Evolutionary conservation across 2,329 filamentous ascomycete species (phyloP), one percentile per base, ranked within the genome.

Genomic region (Drechmeria coniospora): DNA sequence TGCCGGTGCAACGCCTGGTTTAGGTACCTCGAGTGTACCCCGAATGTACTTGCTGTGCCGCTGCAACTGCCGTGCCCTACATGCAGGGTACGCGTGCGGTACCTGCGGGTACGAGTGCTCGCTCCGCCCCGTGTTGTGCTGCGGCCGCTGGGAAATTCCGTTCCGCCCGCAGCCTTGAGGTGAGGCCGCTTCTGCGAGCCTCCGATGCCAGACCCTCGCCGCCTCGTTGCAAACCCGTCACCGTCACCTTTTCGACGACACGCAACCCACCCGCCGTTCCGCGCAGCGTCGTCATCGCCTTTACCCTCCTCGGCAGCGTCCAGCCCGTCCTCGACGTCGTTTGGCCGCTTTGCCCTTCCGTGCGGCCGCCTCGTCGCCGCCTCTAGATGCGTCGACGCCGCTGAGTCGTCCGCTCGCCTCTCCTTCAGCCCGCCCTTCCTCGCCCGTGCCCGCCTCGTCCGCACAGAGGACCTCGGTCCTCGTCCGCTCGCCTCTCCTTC

Each of bases 401-500:
- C 26, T 28, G 26, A 28, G 13, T n/a, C 15, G n/a, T n/a, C 15
- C 14, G 21, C 26, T 4, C 17, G 15, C 14, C 20, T 8, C 12
- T 15, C 14, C 20, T 11, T 20, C 18, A 7, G 7, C 18, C 18
- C 18, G 6, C 18, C 10, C 18, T 10, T 10, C 18, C 18, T 6
- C 18, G 18, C 18, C 6, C 18, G 18, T 10, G 18, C 6, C 18
- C 10, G 7, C 7, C 18, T 20, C 18, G 18, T 20, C 18, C 18
- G n/a, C n/a, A n/a, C n/a, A n/a, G n/a, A n/a, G n/a, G 25, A 30
- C 23, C 25, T 29, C 24, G 17, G 15, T 27, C 12, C 14, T n/a
- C 15, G n/a, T n/a, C 15, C 14, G 21, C 26, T 4, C 17, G 15
- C 14, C 20, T 8, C 12, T 15, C 14, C 20, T 11, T 20, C 18